A percentile compares a stretch with the other conserved stretches of the same genome.
Conservation (phyloP, 768 basidiomycete genomes). For the Boletus speciosus region DNA sequence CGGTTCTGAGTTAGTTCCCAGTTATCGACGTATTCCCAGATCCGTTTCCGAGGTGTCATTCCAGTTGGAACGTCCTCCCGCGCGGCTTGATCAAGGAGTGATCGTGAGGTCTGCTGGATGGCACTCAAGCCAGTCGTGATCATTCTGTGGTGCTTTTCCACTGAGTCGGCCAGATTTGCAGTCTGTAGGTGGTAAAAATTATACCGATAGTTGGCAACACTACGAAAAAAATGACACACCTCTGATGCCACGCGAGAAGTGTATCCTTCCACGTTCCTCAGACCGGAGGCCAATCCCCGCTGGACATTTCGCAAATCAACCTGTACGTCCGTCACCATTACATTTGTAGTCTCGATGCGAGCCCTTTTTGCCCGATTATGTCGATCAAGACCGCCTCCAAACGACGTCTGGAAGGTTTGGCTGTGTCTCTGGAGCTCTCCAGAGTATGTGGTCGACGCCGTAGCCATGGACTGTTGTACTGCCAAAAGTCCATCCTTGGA, state of each 20-base stretch:
- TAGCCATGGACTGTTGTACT: conserved; percentile 44
- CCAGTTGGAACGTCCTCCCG: conserved; percentile 68
- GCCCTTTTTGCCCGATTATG: conserved; percentile 63
- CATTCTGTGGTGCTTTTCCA: conserved; percentile 43
- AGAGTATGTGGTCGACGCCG: conserved; percentile 49
- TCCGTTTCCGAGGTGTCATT: conserved; percentile 71
- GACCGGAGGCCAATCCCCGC: conserved; percentile 47
- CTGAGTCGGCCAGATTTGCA: conserved; percentile 37
- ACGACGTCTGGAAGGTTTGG: conserved; percentile 42
- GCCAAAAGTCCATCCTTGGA: conserved; percentile 42
- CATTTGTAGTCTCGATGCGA: conserved; percentile 55
- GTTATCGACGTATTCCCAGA: conserved; percentile 63
- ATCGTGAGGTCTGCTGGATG: conserved; percentile 48
- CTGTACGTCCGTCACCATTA: conserved; percentile 47
- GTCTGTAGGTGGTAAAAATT: conserved; percentile 33
- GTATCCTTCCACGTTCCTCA: conserved; percentile 45
- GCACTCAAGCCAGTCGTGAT: conserved; percentile 43
- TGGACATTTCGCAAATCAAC: conserved; percentile 51
- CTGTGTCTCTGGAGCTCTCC: conserved; percentile 49
- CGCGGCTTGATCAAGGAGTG: conserved; percentile 54
- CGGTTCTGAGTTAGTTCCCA: conserved; percentile 71
- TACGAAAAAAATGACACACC: conserved; percentile 35
- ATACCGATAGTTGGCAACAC: not conserved
- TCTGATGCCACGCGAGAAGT: conserved; percentile 45
- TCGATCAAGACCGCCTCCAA: conserved; percentile 56